A percentile compares a stretch with the other conserved stretches of the same genome.
These are phyloP conservation scores for Scheffersomyces stambukii DNA, from an alignment of 1,139 yeast species.

Conservation along the genomic window DNA sequence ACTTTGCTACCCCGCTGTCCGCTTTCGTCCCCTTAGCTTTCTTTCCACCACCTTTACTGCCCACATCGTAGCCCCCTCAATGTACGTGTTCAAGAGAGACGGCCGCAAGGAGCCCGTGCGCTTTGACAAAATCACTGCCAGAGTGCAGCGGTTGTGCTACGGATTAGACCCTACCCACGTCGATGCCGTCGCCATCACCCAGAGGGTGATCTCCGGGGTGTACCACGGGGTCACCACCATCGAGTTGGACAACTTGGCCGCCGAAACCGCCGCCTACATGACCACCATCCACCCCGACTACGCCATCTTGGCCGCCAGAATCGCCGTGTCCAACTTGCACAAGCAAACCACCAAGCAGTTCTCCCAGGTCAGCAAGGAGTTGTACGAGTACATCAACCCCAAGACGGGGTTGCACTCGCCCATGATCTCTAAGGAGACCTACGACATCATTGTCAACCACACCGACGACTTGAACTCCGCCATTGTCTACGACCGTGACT, in stretches of 20 bases:
- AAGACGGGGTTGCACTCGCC: slow-evolving; percentile 69
- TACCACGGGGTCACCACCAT: slow-evolving; percentile 96
- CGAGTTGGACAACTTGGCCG: slow-evolving; percentile 88
- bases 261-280: slow-evolving; percentile 97
- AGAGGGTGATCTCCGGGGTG: slow-evolving; percentile 83
- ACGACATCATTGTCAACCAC: slow-evolving; percentile 56
- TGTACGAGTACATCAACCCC: slow-evolving; percentile 72
- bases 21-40: slow-evolving; percentile 1
- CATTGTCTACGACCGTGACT: slow-evolving; percentile 79
- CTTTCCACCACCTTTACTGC: not conserved
- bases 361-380: slow-evolving; percentile 67
- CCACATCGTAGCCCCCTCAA: slow-evolving; percentile 12
- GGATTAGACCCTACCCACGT: slow-evolving; percentile 81
- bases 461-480: slow-evolving; percentile 76
- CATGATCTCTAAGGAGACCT: slow-evolving; percentile 73
- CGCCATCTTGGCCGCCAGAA: slow-evolving; percentile 90
- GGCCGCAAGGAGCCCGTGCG: slow-evolving; percentile 86
- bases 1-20: not conserved
- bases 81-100: slow-evolving; percentile 59
- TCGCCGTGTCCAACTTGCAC: slow-evolving; percentile 87
- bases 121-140: slow-evolving; percentile 60
- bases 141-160: slow-evolving; percentile 59
- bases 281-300: slow-evolving; percentile 96
- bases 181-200: slow-evolving; percentile 86
- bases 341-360: slow-evolving; percentile 90